These are phyloP conservation scores for Williopsis jadinii DNA, from an alignment of 1,139 yeast genomes.

Conservation along the genomic window DNA sequence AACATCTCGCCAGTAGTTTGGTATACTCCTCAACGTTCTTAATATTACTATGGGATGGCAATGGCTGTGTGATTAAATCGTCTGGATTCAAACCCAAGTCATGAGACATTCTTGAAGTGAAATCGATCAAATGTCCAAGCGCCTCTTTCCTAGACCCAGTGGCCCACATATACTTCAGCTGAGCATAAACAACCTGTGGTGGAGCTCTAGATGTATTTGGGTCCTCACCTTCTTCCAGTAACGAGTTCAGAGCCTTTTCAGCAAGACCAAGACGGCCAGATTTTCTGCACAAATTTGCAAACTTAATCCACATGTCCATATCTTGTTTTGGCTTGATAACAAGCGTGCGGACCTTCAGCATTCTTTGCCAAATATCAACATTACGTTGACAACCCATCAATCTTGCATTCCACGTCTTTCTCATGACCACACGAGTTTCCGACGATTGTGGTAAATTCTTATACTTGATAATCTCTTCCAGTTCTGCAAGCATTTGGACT, in stretches of 20 bases:
- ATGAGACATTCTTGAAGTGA: slow-evolving; percentile 84
- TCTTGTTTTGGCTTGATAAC: slow-evolving; percentile 95
- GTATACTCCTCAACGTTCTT: slow-evolving; percentile 80
- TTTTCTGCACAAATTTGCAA: slow-evolving; percentile 92
- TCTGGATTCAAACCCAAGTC: slow-evolving; percentile 77
- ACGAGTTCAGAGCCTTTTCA: slow-evolving; percentile 77
- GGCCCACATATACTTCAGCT: slow-evolving; percentile 95
- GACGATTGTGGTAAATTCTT: slow-evolving; percentile 79
- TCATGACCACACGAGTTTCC: slow-evolving; percentile 68
- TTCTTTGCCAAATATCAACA: slow-evolving; percentile 97
- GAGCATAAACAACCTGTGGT: slow-evolving; percentile 96
- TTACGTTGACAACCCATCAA: slow-evolving; percentile 90
- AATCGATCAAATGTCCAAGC: slow-evolving; percentile 74
- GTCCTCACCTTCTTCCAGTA: slow-evolving; percentile 50
- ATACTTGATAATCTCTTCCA: slow-evolving; percentile 89
- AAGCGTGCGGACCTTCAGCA: slow-evolving; percentile 86
- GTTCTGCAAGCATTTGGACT: slow-evolving; percentile 93
- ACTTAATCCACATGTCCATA: slow-evolving; percentile 97
- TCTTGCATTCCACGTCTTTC: slow-evolving; percentile 92
- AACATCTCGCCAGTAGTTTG: slow-evolving; percentile 85
- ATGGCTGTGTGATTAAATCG: slow-evolving; percentile 82
- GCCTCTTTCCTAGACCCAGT: slow-evolving; percentile 88
- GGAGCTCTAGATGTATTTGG: slow-evolving; percentile 75
- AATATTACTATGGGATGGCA: slow-evolving; percentile 70
- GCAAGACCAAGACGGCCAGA: slow-evolving; percentile 90